phyloP scores from a whole-genome alignment of 352 stramenopile genomes.

The Pythium myriotylum region DNA sequence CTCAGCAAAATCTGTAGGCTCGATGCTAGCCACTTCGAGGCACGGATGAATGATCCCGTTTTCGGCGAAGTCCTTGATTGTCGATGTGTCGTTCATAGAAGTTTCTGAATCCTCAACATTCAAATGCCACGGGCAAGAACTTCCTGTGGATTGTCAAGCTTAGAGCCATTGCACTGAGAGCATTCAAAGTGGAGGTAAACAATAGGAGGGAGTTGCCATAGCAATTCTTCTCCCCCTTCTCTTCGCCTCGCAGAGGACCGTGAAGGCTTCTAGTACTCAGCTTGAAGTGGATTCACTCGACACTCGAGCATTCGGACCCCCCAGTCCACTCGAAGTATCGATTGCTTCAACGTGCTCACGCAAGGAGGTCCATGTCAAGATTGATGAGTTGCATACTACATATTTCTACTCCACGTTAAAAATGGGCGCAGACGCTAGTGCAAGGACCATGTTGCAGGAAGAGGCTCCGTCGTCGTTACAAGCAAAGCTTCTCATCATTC shows the following conservation, averaged over 20 bases:
- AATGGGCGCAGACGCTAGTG: conserved; percentile 6
- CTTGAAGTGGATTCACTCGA: not conserved
- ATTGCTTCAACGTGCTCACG: conserved; percentile 13
- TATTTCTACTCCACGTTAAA: conserved; percentile 1
- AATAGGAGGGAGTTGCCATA: conserved; percentile 1
- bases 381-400: conserved; percentile 19
- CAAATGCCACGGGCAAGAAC: not conserved
- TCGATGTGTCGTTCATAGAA: not conserved
- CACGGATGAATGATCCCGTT: not conserved
- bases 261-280: conserved; percentile 9
- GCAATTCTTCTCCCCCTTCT: not conserved
- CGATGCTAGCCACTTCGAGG: not conserved
- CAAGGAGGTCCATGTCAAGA: conserved; percentile 21
- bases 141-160: conserved; percentile 5
- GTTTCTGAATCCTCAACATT: not conserved
- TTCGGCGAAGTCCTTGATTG: not conserved
- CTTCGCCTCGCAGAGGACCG: not conserved
- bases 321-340: not conserved
- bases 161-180: too few species aligned
- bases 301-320: conserved; percentile 3
- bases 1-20: conserved; percentile 1
- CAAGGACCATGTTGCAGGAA: conserved; percentile 18
- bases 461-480: conserved; percentile 14
- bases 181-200: conserved; percentile 6
- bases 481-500: conserved; percentile 23